Percentiles rank a stretch among this genome's conserved stretches.
Evolutionary conservation across 2,329 filamentous ascomycete species (phyloP).

Genomic region (Colletotrichum sansevieriae): DNA sequence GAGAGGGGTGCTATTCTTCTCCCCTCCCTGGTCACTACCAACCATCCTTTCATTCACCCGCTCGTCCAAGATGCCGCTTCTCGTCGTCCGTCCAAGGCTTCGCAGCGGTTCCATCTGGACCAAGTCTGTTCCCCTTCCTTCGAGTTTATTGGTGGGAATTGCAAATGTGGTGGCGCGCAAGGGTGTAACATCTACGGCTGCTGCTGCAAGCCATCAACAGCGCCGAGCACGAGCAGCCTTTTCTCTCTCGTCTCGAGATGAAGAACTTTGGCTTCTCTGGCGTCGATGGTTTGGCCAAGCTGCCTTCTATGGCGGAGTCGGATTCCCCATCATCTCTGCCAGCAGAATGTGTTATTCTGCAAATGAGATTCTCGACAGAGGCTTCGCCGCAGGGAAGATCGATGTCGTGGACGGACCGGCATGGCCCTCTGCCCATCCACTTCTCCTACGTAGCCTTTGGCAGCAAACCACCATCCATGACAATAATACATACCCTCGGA

Average conservation of each 20-base stretch:
- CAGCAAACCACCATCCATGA: not conserved
- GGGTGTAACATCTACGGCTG: slow-evolving; percentile 9
- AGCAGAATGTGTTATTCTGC: not conserved
- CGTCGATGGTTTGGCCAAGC: no score
- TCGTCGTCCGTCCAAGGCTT: not conserved
- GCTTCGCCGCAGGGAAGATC: slow-evolving; percentile 9
- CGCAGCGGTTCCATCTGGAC: slow-evolving; percentile 3
- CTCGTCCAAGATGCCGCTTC: no score
- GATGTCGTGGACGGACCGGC: slow-evolving; percentile 16
- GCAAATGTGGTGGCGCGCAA: slow-evolving; percentile 1
- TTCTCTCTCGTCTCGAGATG: not conserved
- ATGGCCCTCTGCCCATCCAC: not conserved
- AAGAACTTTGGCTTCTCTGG: not conserved
- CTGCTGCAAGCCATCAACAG: not conserved
- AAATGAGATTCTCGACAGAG: slow-evolving; percentile 1
- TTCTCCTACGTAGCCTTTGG: no score
- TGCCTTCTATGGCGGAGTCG: not conserved
- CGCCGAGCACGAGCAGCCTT: not conserved
- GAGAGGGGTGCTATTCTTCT: no score
- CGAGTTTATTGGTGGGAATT: slow-evolving; percentile 12
- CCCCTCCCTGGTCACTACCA: not conserved
- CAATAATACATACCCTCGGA: no score
- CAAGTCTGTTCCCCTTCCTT: slow-evolving; percentile 17
- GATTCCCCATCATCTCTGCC: slow-evolving; percentile 7
- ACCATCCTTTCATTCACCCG: no score